Base-by-base conservation (phyloP, 2,329 filamentous ascomycete genomes). In the Pseudogymnoascus sp. region DNA sequence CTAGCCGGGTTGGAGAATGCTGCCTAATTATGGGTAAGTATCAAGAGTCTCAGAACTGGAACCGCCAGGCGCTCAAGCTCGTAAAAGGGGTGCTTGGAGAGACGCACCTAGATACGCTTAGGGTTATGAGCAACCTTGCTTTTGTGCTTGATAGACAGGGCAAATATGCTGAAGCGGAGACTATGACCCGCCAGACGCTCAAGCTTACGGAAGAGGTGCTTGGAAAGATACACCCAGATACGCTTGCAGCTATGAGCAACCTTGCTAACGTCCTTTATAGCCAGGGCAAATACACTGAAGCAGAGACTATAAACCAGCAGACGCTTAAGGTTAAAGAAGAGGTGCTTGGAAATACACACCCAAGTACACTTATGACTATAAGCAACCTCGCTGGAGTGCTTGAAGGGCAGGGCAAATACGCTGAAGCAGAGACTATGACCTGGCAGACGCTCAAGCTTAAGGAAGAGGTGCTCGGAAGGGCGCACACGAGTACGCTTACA, bases 331-430 rank as follows among this genome's bases (percentile, higher is more conserved):
- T 63, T n/a, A 9, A 2, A 9, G n/a, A 15, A 59, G 44, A 62
- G 29, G 44, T 19, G n/a, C 61, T 67, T 23, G 67, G 67, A 29
- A 46, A 15, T 35, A 56, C 62, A 37, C 62, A 69, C 60, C 59
- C 63, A 5, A 15, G 62, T 10, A 69, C 64, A 31, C 64, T 68
- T 2, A 50, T 7, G 7, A 67, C 60, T 60, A 68, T 69, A 59
- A 44, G 56, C 46, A 65, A 62, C 60, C 62, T 68, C 6, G 67
- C 63, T 21, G n/a, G 7, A n/a, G 19, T 59, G 44, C 61, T 64
- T 46, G 10, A 60, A 11, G 11, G 21, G 11, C 59, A 67, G 35
- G 61, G 35, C 11, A 56, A 64, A 19, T 63, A 63, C 19, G 42
- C 19, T 2, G 65, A 62, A 31, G 63, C 66, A 5, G 23, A 26